Conservation (phyloP, 345 rosid genomes). For the Salix exigua region DNA sequence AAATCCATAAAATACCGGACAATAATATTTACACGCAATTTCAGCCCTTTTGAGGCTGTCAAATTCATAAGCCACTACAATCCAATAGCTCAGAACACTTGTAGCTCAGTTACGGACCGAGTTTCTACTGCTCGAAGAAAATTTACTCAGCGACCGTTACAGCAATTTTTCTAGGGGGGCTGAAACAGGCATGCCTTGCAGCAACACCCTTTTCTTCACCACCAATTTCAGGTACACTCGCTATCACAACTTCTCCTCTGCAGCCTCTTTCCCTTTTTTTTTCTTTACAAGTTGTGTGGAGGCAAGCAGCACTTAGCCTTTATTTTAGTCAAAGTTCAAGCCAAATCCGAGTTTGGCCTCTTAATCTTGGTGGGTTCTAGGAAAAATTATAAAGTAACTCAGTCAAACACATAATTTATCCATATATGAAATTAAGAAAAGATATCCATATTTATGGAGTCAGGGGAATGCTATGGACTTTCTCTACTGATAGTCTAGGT, state of each 20-base stretch:
- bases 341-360: too few species aligned
- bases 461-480: too few species aligned
- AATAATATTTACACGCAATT: neutral
- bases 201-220: neutral
- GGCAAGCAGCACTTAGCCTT: too few species aligned
- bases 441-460: neutral
- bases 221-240: neutral
- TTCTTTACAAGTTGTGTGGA: too few species aligned
- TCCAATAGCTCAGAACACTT: neutral
- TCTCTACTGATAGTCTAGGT: neutral
- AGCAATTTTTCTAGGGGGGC: neutral
- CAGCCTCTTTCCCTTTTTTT: neutral
- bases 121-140: neutral
- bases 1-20: too few species aligned
- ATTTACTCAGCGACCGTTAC: neutral
- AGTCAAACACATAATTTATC: too few species aligned
- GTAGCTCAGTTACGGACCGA: neutral
- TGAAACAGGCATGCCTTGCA: neutral
- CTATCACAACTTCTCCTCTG: neutral
- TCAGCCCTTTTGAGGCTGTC: too few species aligned
- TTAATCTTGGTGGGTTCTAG: too few species aligned
- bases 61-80: too few species aligned
- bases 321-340: too few species aligned
- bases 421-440: neutral
- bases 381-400: too few species aligned